Percentiles rank a stretch among this genome's conserved stretches.
These are phyloP conservation scores for Dioscorea cayenensis DNA, from an alignment of 116 monocot genomes.

Conservation along the genomic window DNA sequence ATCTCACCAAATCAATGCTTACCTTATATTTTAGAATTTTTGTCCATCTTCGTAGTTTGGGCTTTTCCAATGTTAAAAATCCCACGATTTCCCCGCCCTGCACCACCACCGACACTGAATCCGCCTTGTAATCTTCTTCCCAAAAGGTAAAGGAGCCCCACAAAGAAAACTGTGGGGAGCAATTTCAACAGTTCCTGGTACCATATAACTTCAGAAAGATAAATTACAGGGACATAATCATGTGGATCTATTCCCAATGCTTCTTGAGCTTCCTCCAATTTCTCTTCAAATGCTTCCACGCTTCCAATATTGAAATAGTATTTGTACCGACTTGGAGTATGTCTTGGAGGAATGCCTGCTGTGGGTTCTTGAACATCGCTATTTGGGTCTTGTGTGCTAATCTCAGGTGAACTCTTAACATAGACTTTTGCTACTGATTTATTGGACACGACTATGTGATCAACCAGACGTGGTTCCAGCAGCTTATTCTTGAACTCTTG, in stretches of 20 bases:
- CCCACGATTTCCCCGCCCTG: conserved; percentile 55
- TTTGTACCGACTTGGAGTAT: conserved; percentile 42
- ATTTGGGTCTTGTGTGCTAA: conserved; percentile 33
- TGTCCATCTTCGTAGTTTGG: conserved; percentile 85
- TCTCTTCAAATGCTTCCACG: conserved; percentile 97
- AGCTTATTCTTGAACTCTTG: conserved; percentile 99
- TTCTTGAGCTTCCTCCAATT: conserved; percentile 94
- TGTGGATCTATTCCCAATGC: conserved; percentile 77
- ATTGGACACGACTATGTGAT: conserved; percentile 90
- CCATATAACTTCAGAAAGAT: conserved; percentile 72
- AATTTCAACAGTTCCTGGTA: conserved; percentile 67
- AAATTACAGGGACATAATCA: conserved; percentile 85
- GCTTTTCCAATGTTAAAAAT: conserved; percentile 99
- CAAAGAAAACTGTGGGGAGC: conserved; percentile 68
- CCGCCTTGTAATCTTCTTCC: conserved; percentile 84
- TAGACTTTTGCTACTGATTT: conserved; percentile 97
- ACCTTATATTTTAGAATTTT: conserved; percentile 98
- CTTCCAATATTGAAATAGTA: conserved; percentile 96
- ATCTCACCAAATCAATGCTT: background rate
- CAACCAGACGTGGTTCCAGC: conserved; percentile 87
- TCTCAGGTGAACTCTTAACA: conserved; percentile 49
- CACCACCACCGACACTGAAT: conserved; percentile 68
- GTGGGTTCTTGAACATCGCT: conserved; percentile 29
- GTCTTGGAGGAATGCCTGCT: conserved; percentile 28
- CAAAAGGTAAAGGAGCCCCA: conserved; percentile 53